These are phyloP conservation scores for Vitis hybrid DNA, from an alignment of 177 flowering plant genomes.

Conservation along the genomic window DNA sequence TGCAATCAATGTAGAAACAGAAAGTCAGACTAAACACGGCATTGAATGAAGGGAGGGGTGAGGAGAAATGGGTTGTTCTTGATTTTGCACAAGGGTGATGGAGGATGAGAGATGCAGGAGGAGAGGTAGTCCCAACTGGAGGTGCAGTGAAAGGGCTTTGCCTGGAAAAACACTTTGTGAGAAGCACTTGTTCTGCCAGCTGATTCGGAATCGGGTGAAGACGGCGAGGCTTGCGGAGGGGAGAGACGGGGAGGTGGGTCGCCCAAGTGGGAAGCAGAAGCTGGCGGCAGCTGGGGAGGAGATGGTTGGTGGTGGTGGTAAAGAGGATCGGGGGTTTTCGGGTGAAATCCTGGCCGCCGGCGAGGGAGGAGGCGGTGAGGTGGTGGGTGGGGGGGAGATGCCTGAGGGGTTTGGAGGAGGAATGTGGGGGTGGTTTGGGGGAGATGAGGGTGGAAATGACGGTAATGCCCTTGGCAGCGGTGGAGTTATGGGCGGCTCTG, in stretches of 20 bases:
- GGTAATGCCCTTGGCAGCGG: no score
- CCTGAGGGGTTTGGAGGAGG: background rate
- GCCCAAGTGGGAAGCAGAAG: background rate
- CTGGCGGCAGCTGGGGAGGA: background rate
- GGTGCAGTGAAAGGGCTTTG: slow-evolving; percentile 19
- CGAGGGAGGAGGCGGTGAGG: no score
- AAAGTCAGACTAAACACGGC: no score
- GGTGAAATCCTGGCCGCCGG: no score
- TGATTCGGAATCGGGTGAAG: background rate
- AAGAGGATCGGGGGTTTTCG: no score
- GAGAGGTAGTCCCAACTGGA: slow-evolving; percentile 11
- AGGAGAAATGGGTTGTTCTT: no score
- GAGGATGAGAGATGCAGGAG: slow-evolving; percentile 8
- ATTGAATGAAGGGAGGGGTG: no score
- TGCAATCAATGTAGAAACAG: no score
- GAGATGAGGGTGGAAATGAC: no score
- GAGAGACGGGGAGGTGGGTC: background rate
- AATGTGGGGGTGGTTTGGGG: background rate
- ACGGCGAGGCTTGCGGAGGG: background rate
- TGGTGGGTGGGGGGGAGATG: background rate
- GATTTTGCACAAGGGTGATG: no score
- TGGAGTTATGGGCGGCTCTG: no score
- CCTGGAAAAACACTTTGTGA: slow-evolving; percentile 5
- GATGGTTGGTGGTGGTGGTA: no score
- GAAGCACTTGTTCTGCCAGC: slow-evolving; percentile 1